These are phyloP conservation scores for Fraxinus ornus DNA, from an alignment of 305 asterid genomes.

Conservation along the genomic window DNA sequence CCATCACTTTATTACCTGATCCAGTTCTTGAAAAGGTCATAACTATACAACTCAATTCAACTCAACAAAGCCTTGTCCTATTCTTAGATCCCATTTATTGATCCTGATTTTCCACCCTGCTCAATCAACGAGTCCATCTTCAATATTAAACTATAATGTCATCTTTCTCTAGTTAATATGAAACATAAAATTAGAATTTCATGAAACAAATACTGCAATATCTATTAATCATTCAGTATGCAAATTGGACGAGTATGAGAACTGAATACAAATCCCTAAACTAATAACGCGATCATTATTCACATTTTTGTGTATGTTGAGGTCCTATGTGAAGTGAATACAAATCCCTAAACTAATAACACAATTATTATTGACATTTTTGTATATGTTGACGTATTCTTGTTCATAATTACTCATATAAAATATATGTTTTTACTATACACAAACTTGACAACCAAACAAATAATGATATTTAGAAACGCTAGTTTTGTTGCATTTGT, in stretches of 20 bases:
- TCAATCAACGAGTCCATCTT: not conserved
- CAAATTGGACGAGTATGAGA: not conserved
- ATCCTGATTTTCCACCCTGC: not conserved
- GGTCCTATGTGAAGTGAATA: not conserved
- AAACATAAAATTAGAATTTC: not conserved
- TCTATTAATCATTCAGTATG: not conserved
- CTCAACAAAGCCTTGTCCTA: not conserved
- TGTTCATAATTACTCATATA: not conserved
- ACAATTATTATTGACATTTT: not conserved
- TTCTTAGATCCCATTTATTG: not conserved
- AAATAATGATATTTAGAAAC: not conserved
- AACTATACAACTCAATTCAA: not conserved
- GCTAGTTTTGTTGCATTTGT: not conserved
- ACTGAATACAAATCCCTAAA: not conserved
- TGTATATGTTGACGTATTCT: not conserved
- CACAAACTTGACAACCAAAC: not conserved
- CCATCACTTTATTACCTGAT: not conserved
- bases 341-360: not conserved
- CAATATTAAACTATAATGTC: not conserved
- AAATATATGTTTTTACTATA: not conserved
- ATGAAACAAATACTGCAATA: not conserved
- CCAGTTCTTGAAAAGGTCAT: not conserved
- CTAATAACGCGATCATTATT: not conserved
- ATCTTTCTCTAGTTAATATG: not conserved
- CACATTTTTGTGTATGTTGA: not conserved